Percentiles rank a stretch among this genome's conserved stretches.
phyloP scores from a whole-genome alignment of 2,329 filamentous ascomycete species.

The Taxawa tesnikishii region DNA sequence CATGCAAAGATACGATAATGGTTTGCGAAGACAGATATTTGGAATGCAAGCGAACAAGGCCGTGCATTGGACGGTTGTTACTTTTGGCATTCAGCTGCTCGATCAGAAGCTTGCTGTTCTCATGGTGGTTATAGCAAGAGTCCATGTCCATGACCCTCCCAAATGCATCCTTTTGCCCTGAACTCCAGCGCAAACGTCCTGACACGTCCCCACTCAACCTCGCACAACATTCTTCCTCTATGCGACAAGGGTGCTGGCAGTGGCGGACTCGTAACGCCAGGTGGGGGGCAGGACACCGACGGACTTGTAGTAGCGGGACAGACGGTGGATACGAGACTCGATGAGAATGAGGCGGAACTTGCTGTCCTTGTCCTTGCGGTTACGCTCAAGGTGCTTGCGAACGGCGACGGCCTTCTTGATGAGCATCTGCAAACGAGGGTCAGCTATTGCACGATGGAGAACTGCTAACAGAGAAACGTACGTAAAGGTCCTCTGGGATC shows the following conservation, averaged over 20 bases:
- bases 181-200: slow-evolving; percentile 7
- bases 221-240: slow-evolving; percentile 37
- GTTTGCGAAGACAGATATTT: too few relatives aligned
- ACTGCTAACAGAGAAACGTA: slow-evolving; percentile 86
- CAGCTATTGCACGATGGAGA: neutral
- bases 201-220: slow-evolving; percentile 3
- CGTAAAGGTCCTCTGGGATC: slow-evolving; percentile 98
- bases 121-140: slow-evolving; percentile 4
- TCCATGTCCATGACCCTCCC: slow-evolving; percentile 3
- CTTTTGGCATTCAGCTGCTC: too few relatives aligned
- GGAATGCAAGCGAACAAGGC: too few relatives aligned
- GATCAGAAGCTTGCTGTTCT: slow-evolving; percentile 3
- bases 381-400: slow-evolving; percentile 99
- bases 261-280: slow-evolving; percentile 98
- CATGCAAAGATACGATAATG: too few relatives aligned
- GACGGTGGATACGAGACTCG: slow-evolving; percentile 99
- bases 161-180: slow-evolving; percentile 6
- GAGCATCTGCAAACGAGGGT: neutral
- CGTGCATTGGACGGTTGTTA: too few relatives aligned
- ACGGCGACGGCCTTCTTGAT: slow-evolving; percentile 53
- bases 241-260: slow-evolving; percentile 85
- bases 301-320: slow-evolving; percentile 99
- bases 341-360: slow-evolving; percentile 99
- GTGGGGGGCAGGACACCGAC: slow-evolving; percentile 73
- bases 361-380: slow-evolving; percentile 99